These are phyloP conservation scores for Neurospora cerealis DNA, from an alignment of 495 filamentous ascomycete species.

Conservation along the genomic window DNA sequence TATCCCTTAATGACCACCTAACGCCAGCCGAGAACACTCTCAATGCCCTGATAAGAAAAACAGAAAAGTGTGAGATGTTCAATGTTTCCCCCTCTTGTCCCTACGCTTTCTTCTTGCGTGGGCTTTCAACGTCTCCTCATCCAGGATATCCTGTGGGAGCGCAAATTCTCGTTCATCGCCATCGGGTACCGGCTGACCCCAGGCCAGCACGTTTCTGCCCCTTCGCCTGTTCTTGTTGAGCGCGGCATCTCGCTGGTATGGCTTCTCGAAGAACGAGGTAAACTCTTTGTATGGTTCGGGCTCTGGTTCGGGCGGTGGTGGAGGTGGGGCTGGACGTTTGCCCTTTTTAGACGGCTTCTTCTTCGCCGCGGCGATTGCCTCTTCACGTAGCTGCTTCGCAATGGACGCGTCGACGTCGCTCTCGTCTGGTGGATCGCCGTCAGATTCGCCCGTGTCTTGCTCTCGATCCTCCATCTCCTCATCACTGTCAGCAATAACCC, in stretches of 20 bases:
- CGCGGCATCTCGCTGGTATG: conserved; percentile 65
- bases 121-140: conserved; percentile 54
- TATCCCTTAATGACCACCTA: background rate
- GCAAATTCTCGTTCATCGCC: conserved; percentile 58
- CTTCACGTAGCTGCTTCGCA: conserved; percentile 63
- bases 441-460: conserved; percentile 9
- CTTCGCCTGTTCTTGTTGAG: conserved; percentile 49
- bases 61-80: background rate
- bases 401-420: conserved; percentile 67
- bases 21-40: background rate
- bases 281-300: conserved; percentile 49
- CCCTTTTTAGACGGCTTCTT: conserved; percentile 9
- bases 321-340: background rate
- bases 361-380: conserved; percentile 42
- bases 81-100: conserved; percentile 20
- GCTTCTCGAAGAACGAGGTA: conserved; percentile 74
- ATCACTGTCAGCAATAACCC: conserved; percentile 8
- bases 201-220: conserved; percentile 50
- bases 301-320: conserved; percentile 7
- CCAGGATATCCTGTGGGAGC: conserved; percentile 59
- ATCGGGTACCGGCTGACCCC: conserved; percentile 76
- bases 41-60: background rate
- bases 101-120: conserved; percentile 51
- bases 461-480: conserved; percentile 12
- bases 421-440: conserved; percentile 19